Evolutionary conservation across 2,329 filamentous ascomycete species (phyloP), one percentile per base, ranked within the genome.

Genomic region (Escovopsis weberi): DNA sequence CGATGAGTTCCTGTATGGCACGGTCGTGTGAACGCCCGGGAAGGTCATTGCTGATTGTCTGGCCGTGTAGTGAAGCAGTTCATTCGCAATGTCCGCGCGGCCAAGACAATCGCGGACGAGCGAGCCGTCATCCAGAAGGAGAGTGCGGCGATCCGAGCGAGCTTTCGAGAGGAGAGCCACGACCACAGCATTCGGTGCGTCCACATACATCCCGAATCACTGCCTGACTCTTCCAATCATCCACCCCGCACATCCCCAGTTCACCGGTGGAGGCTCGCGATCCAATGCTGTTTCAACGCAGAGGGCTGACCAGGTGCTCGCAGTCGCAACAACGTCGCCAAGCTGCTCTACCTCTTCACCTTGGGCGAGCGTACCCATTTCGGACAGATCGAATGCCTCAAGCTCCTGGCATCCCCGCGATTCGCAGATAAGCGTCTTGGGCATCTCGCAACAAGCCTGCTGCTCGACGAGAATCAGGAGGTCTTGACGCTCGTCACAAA

Each of bases 91-190:
- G 91, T 98, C 60, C 86, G 91, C 62, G 89, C 91, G 48, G 87
- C 91, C 47, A 98, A 98, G 71, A 98, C 91, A 33, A 95, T 98
- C 60, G 93, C 93, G 61, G 91, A 98, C 66, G 91, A 98, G 70
- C 80, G 91, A 59, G 89, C 91, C 41, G 91, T 98, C 44, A 93
- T 98, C 50, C 91, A 96, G 59, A 98, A 98, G 66, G 91, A 98
- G 69, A 98, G 91, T 66, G 91, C 91, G 45, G 85, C 89, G 39
- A 98, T 98, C 59, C 78, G 91, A 65, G 87, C 91, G 53, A 96
- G 89, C 67, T 98, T 98, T 63, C 79, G 91, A 58, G 91, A 98
- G 65, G 91, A 98, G 68, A 94, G 86, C 65, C 80, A 83, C 58
- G 88, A 98, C 61, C 87, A 85, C 53, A 84, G 85, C 59, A 74